A percentile compares a stretch with the other conserved stretches of the same genome.
These are phyloP conservation scores for Dendrocalamus latiflorus DNA, from an alignment of 202 grass and related monocot species.

Conservation along the genomic window DNA sequence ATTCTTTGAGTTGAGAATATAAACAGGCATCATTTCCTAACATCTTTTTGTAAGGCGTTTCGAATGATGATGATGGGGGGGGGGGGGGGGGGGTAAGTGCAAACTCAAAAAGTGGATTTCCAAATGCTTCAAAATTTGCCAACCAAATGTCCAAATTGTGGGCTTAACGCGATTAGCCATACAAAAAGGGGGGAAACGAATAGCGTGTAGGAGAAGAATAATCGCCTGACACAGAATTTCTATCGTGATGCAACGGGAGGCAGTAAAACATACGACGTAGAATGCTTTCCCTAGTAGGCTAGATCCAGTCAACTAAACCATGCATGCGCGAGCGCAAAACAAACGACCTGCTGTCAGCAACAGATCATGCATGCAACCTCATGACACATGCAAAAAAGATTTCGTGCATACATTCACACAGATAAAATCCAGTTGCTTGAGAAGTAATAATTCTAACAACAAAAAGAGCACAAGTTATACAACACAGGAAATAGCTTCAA, in stretches of 20 bases:
- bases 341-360: not conserved
- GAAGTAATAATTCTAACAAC: not conserved
- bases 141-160: not conserved
- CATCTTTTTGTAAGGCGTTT: not conserved
- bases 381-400: not conserved
- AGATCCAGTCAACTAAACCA: not conserved
- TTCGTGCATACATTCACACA: not conserved
- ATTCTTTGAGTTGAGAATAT: not conserved
- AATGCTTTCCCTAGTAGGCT: not conserved
- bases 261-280: no score
- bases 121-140: not conserved
- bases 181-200: no score
- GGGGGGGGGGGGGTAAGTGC: not conserved
- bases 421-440: not conserved
- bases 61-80: no score
- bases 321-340: not conserved
- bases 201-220: no score
- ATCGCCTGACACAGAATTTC: not conserved
- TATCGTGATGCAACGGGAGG: not conserved
- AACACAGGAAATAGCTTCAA: not conserved
- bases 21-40: not conserved
- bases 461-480: not conserved
- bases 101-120: not conserved
- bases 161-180: not conserved
- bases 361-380: not conserved